Evolutionary conservation across 208 protist genomes (phyloP).

Genomic region (Balamuthia mandrillaris): DNA sequence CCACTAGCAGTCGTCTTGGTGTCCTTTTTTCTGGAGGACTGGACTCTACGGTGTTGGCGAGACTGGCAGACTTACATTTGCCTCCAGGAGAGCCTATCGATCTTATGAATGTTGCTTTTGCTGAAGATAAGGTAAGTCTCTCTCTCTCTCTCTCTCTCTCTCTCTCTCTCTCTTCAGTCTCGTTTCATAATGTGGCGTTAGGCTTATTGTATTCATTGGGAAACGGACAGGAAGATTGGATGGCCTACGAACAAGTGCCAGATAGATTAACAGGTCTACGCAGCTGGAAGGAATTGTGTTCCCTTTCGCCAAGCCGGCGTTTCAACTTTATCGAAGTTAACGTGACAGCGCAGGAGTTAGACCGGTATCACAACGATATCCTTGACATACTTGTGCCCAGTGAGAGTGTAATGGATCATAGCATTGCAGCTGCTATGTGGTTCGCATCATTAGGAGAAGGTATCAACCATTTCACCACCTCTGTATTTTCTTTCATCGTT

Average conservation of each 20-base stretch:
- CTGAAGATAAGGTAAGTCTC: no score
- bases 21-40: conserved; percentile 57
- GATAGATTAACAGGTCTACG: conserved; percentile 33
- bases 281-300: not conserved
- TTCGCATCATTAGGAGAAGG: conserved; percentile 12
- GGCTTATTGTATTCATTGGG: no score
- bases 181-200: no score
- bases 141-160: no score
- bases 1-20: conserved; percentile 5
- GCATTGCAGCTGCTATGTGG: conserved; percentile 22
- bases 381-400: not conserved
- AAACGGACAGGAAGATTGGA: no score
- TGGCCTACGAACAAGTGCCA: conserved; percentile 28
- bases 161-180: no score
- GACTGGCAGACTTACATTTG: conserved; percentile 46
- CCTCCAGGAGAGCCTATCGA: conserved; percentile 51
- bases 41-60: conserved; percentile 55
- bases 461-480: not conserved
- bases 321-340: conserved; percentile 39
- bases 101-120: conserved; percentile 61
- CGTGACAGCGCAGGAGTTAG: not conserved
- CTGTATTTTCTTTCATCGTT: not conserved
- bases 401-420: conserved; percentile 20
- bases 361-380: conserved; percentile 12
- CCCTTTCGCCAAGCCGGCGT: not conserved